Evolutionary conservation across 2,329 filamentous ascomycete genomes (phyloP).

Genomic region (Aspergillus nomiae): DNA sequence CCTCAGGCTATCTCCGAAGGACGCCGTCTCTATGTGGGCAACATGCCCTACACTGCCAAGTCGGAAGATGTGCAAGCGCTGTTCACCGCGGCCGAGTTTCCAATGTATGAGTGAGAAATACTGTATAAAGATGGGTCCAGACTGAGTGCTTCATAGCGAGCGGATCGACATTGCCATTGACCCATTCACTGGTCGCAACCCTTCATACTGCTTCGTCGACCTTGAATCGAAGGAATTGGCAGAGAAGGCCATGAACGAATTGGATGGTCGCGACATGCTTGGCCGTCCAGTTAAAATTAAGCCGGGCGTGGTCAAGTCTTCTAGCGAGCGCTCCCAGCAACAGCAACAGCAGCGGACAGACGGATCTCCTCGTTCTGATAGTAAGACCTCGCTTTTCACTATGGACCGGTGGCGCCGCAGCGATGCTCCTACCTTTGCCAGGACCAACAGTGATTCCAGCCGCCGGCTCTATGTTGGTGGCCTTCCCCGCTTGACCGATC

Average conservation of each 20-base stretch:
- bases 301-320: conserved; percentile 61
- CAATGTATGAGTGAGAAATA: conserved; percentile 32
- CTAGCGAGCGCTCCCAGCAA: conserved; percentile 31
- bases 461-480: conserved; percentile 52
- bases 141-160: conserved; percentile 43
- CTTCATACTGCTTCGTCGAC: conserved; percentile 75
- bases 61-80: conserved; percentile 52
- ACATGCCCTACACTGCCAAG: conserved; percentile 58
- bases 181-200: conserved; percentile 67
- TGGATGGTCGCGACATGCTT: conserved; percentile 58
- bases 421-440: conserved; percentile 40
- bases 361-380: conserved; percentile 22
- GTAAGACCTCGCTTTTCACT: conserved; percentile 24
- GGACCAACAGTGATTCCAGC: conserved; percentile 38
- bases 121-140: conserved; percentile 10
- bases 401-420: conserved; percentile 48
- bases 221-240: conserved; percentile 61
- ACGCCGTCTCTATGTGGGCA: conserved; percentile 56
- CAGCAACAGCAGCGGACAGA: conserved; percentile 21
- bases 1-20: conserved; percentile 43
- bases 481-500: conserved; percentile 46
- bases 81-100: conserved; percentile 45
- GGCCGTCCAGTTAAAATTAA: conserved; percentile 65
- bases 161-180: conserved; percentile 71
- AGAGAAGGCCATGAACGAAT: conserved; percentile 56